Conservation (phyloP, 441 rosid species). For the Mallotus repandus region DNA sequence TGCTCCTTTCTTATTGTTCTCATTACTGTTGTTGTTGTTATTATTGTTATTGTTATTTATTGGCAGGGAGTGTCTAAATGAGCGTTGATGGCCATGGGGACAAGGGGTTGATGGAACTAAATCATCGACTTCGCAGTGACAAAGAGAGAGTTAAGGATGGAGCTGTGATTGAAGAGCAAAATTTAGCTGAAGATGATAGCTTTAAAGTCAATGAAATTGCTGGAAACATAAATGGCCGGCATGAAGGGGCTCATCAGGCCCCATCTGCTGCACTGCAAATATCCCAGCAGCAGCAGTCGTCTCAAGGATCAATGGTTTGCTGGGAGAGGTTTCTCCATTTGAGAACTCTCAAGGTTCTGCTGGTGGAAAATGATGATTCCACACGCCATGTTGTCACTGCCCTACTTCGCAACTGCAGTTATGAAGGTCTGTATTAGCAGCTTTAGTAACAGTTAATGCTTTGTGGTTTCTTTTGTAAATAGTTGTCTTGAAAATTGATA, state of each 20-base stretch:
- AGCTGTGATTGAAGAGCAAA: slow-evolving; percentile 37
- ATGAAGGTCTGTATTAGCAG: slow-evolving; percentile 55
- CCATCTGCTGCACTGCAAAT: slow-evolving; percentile 35
- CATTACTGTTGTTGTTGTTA: slow-evolving; percentile 16
- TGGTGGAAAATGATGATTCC: slow-evolving; percentile 78
- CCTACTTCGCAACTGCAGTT: slow-evolving; percentile 75
- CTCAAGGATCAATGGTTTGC: slow-evolving; percentile 40
- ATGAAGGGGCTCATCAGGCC: slow-evolving; percentile 33
- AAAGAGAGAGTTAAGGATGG: slow-evolving; percentile 44
- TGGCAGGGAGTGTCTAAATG: slow-evolving; percentile 39
- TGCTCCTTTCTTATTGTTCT: slow-evolving; percentile 22
- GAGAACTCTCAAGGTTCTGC: slow-evolving; percentile 74
- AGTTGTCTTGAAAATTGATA: background rate
- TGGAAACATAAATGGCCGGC: slow-evolving; percentile 33
- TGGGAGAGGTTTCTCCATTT: slow-evolving; percentile 84
- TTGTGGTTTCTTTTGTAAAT: background rate
- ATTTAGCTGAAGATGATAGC: slow-evolving; percentile 41
- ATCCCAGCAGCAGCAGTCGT: slow-evolving; percentile 46
- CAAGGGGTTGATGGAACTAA: slow-evolving; percentile 21
- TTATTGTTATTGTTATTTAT: slow-evolving; percentile 2
- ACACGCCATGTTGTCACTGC: slow-evolving; percentile 82
- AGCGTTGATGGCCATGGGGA: slow-evolving; percentile 27
- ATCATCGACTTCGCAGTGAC: slow-evolving; percentile 36
- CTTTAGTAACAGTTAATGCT: background rate
- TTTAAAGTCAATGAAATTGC: slow-evolving; percentile 36